phyloP scores from a whole-genome alignment of 768 basidiomycete genomes.

The Tylopilus felleus region DNA sequence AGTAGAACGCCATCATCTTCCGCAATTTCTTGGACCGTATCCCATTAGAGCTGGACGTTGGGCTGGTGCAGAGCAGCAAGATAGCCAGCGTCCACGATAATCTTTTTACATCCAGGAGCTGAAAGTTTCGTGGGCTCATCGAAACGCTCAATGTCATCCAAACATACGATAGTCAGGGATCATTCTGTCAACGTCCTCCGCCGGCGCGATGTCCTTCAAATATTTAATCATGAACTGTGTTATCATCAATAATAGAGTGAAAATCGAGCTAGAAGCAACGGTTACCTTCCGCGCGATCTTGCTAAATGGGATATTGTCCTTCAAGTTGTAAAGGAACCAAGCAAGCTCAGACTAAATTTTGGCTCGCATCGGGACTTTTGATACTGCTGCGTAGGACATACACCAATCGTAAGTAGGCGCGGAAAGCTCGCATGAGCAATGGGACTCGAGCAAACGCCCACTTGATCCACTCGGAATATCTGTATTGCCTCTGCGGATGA shows the following conservation, averaged over 20 bases:
- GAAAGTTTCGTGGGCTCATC: background rate
- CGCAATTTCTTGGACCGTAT: background rate
- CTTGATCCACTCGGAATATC: background rate
- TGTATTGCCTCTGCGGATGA: background rate
- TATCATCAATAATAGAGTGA: background rate
- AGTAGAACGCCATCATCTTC: background rate
- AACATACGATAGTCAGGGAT: background rate
- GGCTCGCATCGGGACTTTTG: background rate
- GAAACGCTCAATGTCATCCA: background rate
- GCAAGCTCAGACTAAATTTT: background rate
- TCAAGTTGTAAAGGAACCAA: slow-evolving; percentile 5
- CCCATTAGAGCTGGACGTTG: background rate
- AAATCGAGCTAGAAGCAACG: background rate
- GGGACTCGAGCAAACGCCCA: background rate
- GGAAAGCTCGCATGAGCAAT: slow-evolving; percentile 30
- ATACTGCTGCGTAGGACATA: background rate
- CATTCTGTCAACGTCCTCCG: background rate
- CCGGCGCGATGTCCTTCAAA: background rate
- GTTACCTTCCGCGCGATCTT: background rate
- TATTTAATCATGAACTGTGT: background rate
- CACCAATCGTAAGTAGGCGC: slow-evolving; percentile 44
- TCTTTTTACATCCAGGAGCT: background rate
- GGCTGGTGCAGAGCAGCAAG: background rate
- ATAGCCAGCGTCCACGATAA: background rate
- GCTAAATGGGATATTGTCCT: background rate